A percentile compares a stretch with the other conserved stretches of the same genome.
phyloP scores from a whole-genome alignment of 2,329 filamentous ascomycete species.

The Biscogniauxia sp. region DNA sequence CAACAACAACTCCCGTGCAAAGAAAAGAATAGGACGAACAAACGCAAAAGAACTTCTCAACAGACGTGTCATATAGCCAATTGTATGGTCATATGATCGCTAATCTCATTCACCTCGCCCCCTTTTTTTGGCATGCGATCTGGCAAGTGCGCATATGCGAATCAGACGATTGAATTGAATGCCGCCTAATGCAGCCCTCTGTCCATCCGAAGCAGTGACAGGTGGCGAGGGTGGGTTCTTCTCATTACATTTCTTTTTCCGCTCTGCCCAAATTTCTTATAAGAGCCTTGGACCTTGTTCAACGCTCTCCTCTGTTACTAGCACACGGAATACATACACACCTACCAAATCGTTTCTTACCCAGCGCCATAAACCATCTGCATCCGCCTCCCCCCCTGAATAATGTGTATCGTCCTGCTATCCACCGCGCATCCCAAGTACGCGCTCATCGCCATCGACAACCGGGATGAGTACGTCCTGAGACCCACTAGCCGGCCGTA shows the following conservation, averaged over 20 bases:
- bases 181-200: conserved; percentile 18
- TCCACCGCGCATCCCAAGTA: conserved; percentile 76
- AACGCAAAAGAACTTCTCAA: background rate
- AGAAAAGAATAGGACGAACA: background rate
- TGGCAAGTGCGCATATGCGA: conserved; percentile 14
- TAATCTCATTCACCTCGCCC: background rate
- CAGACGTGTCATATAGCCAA: conserved; percentile 17
- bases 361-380: background rate
- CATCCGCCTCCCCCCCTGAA: conserved; percentile 9
- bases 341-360: background rate
- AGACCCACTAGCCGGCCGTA: conserved; percentile 62
- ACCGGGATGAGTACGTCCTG: conserved; percentile 71
- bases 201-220: conserved; percentile 11
- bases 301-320: background rate
- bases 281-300: background rate
- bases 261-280: background rate
- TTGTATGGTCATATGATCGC: conserved; percentile 5
- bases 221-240: conserved; percentile 9
- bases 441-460: conserved; percentile 72
- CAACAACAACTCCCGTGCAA: background rate
- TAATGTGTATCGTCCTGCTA: conserved; percentile 75
- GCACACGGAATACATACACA: background rate
- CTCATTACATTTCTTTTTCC: conserved; percentile 1
- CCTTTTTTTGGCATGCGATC: conserved; percentile 4
- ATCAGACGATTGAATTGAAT: conserved; percentile 5